Base-by-base conservation (phyloP, 2,329 filamentous ascomycete species). In the Claviceps purpurea region DNA sequence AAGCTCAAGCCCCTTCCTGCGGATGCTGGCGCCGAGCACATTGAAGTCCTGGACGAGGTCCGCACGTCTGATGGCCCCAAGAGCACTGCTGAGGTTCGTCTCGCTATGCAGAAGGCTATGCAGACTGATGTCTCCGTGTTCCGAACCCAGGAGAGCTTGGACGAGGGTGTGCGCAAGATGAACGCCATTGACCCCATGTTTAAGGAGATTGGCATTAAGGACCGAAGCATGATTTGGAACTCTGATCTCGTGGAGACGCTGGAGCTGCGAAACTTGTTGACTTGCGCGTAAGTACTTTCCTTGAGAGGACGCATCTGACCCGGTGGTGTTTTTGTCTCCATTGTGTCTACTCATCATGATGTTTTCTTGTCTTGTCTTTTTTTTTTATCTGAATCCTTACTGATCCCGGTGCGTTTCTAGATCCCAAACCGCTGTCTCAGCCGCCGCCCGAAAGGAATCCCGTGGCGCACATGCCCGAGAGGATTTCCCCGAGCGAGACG, bases 141-240 rank as follows among this genome's bases (percentile, higher is more conserved):
- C 87, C 81, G 91, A 68, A 95, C 87, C 44, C 89, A 97, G 65
- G 86, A 95, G 71, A 89, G 83, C 60, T 80, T 97, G 69, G 89
- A 96, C 61, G 87, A 96, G 72, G 91, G 91, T 80, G 90, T 95
- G 56, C 75, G 77, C 71, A 90, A 84, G 76, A 93, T 97, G 69
- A 82, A 73, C 58, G 82, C 89, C 60, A 88, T 97, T 61, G 91
- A 97, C 68, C 71, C 79, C 62, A 78, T 76, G 63, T 97, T 86
- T 73, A 72, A 77, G 62, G 77, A 96, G 65, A 85, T 97, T 61
- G 88, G 89, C 65, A 96, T 88, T 74, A 95, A 95, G 81, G 91
- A 97, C 72, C 87, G 93, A 71, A 94, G 88, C 79, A 96, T 97
- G 91, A 97, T 97, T 76, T 97, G 91, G 91, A 97, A 97, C 82